Base-by-base conservation (phyloP, 176 grass and related monocot species). In the Dendrocalamus sinicus region DNA sequence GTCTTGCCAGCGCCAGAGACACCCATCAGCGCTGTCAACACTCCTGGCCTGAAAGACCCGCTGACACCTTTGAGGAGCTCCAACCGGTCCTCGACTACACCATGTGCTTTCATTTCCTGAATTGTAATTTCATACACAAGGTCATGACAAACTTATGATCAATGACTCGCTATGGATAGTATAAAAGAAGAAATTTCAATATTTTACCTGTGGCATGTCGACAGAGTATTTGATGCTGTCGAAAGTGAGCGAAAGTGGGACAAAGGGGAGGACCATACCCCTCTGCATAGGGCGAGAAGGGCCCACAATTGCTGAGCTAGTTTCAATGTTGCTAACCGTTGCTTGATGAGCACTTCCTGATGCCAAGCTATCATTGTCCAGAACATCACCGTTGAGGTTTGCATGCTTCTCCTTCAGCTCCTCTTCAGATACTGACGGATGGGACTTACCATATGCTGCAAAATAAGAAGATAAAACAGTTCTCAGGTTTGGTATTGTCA, bases 71-170 rank as follows among this genome's bases (percentile, higher is more conserved):
- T 95, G 10, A 98, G 88, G 61, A 98, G 96, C 23, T 62, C 81
- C 40, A 98, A 73, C 15, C 91, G 88, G 53, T 95, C 90, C 82
- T 95, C 93, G 20, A 5, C 24, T 44, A 94, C 64, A 23, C 90
- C 96, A 82, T 89, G 91, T 84, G 84, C 45, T 98, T 94, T 98
- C 96, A 98, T 98, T 98, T 98, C 93, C 96, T 98, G 71, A 74
- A 78, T 69, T 12, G 91, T 85, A 79, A 79, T 83, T 90, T 66
- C 39, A 37, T 7, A 59, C 17, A 11, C 39, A 90, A 53, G 47
- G 19, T 84, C 81, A 76, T 84, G 82, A 81, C 6, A 35, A 19
- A 81, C n/a, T n/a, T 63, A 26, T 17, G 20, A 41, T 62, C 9
- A 71, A 78, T 24, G 16, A 22, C 12, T 3, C 5, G 41, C 65